Evolutionary conservation across 2,329 filamentous ascomycete genomes (phyloP), one percentile per base, ranked within the genome.

Genomic region (Phaeomoniella chlamydospora): DNA sequence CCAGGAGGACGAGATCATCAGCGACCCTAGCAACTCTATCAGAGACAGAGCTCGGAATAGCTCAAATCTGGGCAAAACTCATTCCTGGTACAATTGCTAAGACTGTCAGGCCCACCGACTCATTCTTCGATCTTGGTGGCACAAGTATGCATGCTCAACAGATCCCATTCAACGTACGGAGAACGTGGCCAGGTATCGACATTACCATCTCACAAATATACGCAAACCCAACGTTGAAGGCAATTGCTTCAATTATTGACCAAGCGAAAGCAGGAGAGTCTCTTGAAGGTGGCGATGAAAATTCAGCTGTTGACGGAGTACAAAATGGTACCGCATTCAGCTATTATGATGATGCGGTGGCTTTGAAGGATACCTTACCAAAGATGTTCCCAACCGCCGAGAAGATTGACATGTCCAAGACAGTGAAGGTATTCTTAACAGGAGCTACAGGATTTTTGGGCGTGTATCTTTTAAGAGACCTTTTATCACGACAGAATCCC

Each of bases 371-470:
- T 11, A 52, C 64, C 19, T 58, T 82, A 10, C 69, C 74, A 1
- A 43, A 45, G 26, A 50, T 45, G 11, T 66, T 61, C 45, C 49
- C 52, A 31, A 29, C 41, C 14, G 48, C 52, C 4, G 45, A 53
- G 33, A 26, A 6, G n/a, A 39, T 45, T n/a, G 47, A 55, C 16
- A 41, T 44, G 11, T 42, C 51, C 17, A 45, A 45, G 5, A 52
- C 52, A 26, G 58, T 65, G 3, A 85, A 78, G 0, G 67, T 90
- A 9, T 81, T 94, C 55, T 61, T 94, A 4, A 94, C 87, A 2
- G 86, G 88, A 31, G 85, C 83, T 3, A 94, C 87, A 4, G 87
- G 87, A 2, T 94, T 94, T 64, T 59, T 94, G 14, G 87, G 87
- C 17, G 72, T 82, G 0, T 92, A 86, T 50, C 64, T 94, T 9